Conservation (phyloP, 2,329 filamentous ascomycete genomes). For the Byssochlamys sp. region DNA sequence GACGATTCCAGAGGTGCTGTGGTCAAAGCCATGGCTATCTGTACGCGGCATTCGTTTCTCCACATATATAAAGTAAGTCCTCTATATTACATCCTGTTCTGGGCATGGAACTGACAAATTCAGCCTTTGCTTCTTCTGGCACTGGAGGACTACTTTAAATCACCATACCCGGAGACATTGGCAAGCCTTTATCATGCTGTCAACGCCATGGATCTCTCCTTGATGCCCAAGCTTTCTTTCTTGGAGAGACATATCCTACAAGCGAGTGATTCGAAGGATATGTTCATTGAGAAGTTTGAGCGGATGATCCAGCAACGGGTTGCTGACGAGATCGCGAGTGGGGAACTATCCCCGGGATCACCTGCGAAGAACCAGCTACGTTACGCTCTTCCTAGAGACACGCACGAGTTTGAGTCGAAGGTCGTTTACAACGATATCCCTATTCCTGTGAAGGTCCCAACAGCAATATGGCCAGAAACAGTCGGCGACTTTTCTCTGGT, state of each 20-base stretch:
- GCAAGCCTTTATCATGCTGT: slow-evolving; percentile 82
- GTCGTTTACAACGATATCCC: slow-evolving; percentile 95
- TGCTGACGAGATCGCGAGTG: slow-evolving; percentile 45
- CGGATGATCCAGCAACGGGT: slow-evolving; percentile 80
- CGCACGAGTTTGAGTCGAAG: slow-evolving; percentile 92
- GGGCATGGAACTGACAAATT: slow-evolving; percentile 7
- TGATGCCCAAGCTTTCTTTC: slow-evolving; percentile 76
- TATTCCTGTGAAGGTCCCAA: slow-evolving; percentile 91
- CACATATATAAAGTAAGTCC: slow-evolving; percentile 85
- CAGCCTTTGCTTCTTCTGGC: slow-evolving; percentile 81
- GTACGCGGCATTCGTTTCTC: slow-evolving; percentile 89
- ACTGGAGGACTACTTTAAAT: slow-evolving; percentile 93
- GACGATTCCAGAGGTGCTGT: slow-evolving; percentile 61
- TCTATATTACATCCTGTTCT: slow-evolving; percentile 3
- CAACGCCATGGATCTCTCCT: slow-evolving; percentile 90
- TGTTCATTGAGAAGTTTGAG: slow-evolving; percentile 97
- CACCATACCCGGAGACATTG: slow-evolving; percentile 76
- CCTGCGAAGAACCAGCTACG: slow-evolving; percentile 52
- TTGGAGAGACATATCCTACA: slow-evolving; percentile 81
- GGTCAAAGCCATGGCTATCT: slow-evolving; percentile 98
- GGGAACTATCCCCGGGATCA: slow-evolving; percentile 29
- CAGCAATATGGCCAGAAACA: slow-evolving; percentile 84
- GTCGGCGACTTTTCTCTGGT: slow-evolving; percentile 96
- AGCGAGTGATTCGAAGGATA: slow-evolving; percentile 83
- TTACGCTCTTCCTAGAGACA: slow-evolving; percentile 79